Conservation (phyloP, 495 filamentous ascomycete species). For the Echria macrotheca region DNA sequence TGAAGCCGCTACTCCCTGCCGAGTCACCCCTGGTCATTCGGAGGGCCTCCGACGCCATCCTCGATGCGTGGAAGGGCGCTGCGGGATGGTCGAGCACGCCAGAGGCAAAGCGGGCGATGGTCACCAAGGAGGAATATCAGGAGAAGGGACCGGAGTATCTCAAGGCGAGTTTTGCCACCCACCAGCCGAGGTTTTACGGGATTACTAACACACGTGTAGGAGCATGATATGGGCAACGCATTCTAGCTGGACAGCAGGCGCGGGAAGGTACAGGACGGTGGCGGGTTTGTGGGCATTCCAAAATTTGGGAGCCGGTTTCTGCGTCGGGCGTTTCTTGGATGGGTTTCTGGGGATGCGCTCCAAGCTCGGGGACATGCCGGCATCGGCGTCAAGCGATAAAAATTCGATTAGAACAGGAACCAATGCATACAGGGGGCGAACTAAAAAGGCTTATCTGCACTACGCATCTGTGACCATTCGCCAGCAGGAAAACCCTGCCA, state of each 20-base stretch:
- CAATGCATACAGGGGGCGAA: too few relatives aligned
- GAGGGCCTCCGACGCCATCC: slow-evolving; percentile 62
- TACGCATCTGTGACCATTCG: too few relatives aligned
- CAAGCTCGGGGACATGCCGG: too few relatives aligned
- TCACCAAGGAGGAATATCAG: slow-evolving; percentile 71
- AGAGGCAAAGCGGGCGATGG: slow-evolving; percentile 42
- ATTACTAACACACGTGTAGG: slow-evolving; percentile 39
- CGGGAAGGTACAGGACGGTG: too few relatives aligned
- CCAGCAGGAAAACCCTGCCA: too few relatives aligned
- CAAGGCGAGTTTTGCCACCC: slow-evolving; percentile 52
- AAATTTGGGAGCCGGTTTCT: too few relatives aligned
- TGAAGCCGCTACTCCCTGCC: slow-evolving; percentile 65
- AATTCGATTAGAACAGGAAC: too few relatives aligned
- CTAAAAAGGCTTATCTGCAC: too few relatives aligned
- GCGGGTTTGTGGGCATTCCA: too few relatives aligned
- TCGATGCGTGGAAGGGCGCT: slow-evolving; percentile 91
- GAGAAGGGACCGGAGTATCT: slow-evolving; percentile 84
- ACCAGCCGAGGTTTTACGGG: slow-evolving; percentile 4
- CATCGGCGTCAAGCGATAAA: too few relatives aligned
- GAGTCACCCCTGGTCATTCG: slow-evolving; percentile 61
- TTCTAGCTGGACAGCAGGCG: slow-evolving; percentile 28
- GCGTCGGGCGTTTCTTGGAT: too few relatives aligned
- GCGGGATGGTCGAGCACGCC: slow-evolving; percentile 64
- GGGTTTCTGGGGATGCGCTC: too few relatives aligned
- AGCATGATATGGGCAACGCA: slow-evolving; percentile 77